Evolutionary conservation across 2,329 filamentous ascomycete species (phyloP).

Genomic region (Aureobasidium sp.): DNA sequence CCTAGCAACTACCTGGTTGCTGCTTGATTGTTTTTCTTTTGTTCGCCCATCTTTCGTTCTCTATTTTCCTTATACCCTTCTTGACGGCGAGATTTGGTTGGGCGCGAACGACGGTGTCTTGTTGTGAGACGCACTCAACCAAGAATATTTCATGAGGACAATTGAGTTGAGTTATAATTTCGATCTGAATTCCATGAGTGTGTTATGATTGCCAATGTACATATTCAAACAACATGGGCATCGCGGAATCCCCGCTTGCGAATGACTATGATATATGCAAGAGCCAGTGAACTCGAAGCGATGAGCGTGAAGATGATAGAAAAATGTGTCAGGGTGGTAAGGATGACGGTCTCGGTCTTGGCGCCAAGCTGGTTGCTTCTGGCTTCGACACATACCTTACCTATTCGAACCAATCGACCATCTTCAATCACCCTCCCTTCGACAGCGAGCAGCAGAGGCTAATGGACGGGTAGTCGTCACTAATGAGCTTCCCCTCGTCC

Average conservation of each 20-base stretch:
- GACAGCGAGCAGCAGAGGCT: conserved; percentile 16
- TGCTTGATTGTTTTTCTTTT: conserved; percentile 3
- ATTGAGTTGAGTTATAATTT: neutral
- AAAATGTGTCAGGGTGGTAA: neutral
- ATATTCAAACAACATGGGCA: too few species aligned
- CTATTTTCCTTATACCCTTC: neutral
- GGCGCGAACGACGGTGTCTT: neutral
- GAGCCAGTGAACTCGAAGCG: neutral
- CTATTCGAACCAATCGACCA: neutral
- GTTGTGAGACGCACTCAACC: neutral
- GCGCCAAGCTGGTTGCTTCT: neutral
- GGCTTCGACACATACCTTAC: neutral
- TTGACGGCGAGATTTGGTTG: neutral
- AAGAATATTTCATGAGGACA: neutral
- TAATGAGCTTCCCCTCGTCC: conserved; percentile 51
- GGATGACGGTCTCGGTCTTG: too few species aligned
- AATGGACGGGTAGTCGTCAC: conserved; percentile 30
- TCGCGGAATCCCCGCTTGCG: neutral
- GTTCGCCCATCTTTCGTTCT: neutral
- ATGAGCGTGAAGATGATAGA: neutral
- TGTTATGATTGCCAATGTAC: neutral
- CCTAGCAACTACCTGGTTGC: conserved; percentile 53
- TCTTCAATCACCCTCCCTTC: neutral
- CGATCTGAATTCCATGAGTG: neutral
- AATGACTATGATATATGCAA: neutral